These are phyloP conservation scores for Cenchrus purpureus DNA, from an alignment of 176 grass and related monocot genomes.

Conservation along the genomic window DNA sequence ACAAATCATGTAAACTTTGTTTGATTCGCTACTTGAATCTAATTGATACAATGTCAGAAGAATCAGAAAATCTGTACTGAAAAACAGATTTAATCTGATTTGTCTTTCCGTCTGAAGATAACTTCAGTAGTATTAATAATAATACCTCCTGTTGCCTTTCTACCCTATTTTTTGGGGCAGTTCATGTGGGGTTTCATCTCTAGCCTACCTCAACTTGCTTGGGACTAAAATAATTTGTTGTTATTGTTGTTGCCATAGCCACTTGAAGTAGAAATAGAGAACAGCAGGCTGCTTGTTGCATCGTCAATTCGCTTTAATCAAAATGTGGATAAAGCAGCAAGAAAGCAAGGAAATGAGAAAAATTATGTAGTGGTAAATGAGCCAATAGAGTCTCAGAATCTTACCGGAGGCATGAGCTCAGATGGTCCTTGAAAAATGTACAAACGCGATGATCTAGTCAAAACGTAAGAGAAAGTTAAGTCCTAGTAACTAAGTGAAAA, in stretches of 20 bases:
- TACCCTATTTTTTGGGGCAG: background rate
- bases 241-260: background rate
- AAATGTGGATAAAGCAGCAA: background rate
- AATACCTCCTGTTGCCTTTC: background rate
- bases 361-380: background rate
- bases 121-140: background rate
- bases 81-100: background rate
- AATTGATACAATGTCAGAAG: background rate
- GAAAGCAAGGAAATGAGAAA: slow-evolving; percentile 27
- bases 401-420: slow-evolving; percentile 96
- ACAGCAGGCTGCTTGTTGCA: slow-evolving; percentile 5
- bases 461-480: slow-evolving; percentile 25
- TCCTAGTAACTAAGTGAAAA: slow-evolving; percentile 24
- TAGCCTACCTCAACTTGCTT: slow-evolving; percentile 15
- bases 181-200: background rate
- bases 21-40: background rate
- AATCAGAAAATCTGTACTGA: background rate
- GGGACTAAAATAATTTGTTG: background rate
- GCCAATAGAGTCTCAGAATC: slow-evolving; percentile 39
- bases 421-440: slow-evolving; percentile 96
- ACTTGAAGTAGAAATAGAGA: slow-evolving; percentile 1
- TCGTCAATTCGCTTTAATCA: slow-evolving; percentile 1
- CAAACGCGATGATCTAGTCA: slow-evolving; percentile 72
- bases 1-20: background rate
- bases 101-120: slow-evolving; percentile 4